Base-by-base conservation (phyloP, 23 red algal species). In the Gracilariopsis chorda region DNA sequence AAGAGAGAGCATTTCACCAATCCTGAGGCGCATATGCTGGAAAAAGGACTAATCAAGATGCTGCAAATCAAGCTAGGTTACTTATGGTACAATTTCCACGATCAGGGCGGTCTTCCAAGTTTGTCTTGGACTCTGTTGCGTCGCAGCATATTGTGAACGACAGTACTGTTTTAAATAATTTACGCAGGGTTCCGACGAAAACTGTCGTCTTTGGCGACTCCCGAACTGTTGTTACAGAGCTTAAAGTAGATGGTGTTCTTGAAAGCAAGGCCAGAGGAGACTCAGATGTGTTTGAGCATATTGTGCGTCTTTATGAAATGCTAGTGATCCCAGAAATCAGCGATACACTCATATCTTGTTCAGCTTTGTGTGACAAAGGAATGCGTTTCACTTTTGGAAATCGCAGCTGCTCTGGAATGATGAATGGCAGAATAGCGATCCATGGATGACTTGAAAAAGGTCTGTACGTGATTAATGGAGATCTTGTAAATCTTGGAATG, bases 271-370 rank as follows among this genome's bases (percentile, higher is more conserved):
- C n/a, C 2, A 30, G 27, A 16, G 19, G 21, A 48, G 34, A 44
- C 0, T 12, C 0, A 20, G 5, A 34, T 34, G 42, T 45, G 33
- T 69, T 5, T 39, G 2, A 45, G 8, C 53, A 2, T 20, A 2
- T 34, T 5, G 4, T 84, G 2, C 4, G 1, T 25, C 35, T 84
- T 2, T 10, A 16, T 0, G 37, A 70, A 1, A 42, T 84, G 19
- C 51, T 84, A n/a, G 23, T 65, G 2, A 1, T 68, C n/a, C 44
- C 80, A 16, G 56, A 64, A 42, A 47, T 84, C 6, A 2, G 37
- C 3, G 58, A 47, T 29, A 42, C 33, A 14, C 80, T 84, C 24
- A 10, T 84, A 0, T 84, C 80, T 14, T 84, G 59, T 68, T 84
- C 59, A 13, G 58, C 80, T 24, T 40, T 84, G 2, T 68, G 60